Evolutionary conservation across 495 filamentous ascomycete genomes (phyloP).

Genomic region (Polyplosphaeria fusca): DNA sequence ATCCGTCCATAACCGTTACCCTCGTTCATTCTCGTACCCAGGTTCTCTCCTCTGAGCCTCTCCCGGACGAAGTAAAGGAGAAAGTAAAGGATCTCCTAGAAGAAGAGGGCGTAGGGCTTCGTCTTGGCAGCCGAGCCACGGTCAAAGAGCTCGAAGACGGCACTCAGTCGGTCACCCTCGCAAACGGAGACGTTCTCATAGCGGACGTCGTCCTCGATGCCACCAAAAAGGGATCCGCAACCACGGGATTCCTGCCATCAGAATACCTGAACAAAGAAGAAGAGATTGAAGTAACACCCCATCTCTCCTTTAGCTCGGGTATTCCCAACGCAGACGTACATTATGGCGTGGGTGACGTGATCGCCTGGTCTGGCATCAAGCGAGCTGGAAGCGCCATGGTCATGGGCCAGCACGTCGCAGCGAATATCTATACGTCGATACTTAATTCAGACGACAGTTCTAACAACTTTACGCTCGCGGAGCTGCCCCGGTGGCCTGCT

Average conservation of each 20-base stretch:
- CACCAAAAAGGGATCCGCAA: constrained; percentile 54
- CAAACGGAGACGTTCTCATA: constrained; percentile 51
- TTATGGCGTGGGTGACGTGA: constrained; percentile 57
- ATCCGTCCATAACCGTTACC: constrained; percentile 58
- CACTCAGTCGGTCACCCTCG: constrained; percentile 50
- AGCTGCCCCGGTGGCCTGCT: constrained; percentile 52
- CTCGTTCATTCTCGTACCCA: constrained; percentile 63
- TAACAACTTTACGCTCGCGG: constrained; percentile 41
- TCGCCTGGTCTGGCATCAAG: constrained; percentile 66
- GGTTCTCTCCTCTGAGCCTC: constrained; percentile 63
- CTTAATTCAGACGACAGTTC: constrained; percentile 36
- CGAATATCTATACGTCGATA: constrained; percentile 61
- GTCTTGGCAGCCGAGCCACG: constrained; percentile 50
- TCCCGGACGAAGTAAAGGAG: constrained; percentile 63
- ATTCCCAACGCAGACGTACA: constrained; percentile 54
- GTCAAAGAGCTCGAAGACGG: constrained; percentile 39
- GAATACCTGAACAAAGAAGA: constrained; percentile 52
- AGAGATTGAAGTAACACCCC: constrained; percentile 53
- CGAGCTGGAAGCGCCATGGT: constrained; percentile 67
- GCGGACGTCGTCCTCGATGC: constrained; percentile 60
- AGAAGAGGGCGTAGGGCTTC: constrained; percentile 55
- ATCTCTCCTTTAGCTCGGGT: constrained; percentile 46
- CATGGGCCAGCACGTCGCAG: constrained; percentile 58
- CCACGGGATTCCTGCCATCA: constrained; percentile 53
- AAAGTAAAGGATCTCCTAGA: constrained; percentile 49